Conservation (phyloP, 305 asterid genomes). For the Plantago coronopus region DNA sequence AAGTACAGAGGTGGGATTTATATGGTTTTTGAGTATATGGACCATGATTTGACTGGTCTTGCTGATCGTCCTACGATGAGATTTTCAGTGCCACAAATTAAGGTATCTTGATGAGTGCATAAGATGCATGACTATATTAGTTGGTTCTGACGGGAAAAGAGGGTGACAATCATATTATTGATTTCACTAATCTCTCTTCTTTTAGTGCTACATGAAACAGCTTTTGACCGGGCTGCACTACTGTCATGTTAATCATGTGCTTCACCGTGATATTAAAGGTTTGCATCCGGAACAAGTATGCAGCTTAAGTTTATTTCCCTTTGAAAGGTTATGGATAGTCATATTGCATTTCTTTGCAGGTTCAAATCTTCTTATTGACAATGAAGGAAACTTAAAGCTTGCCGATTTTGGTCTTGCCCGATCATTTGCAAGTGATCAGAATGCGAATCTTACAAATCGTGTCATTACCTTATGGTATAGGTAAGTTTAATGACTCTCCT, state of each 20-base stretch:
- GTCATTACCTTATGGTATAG: conserved; percentile 96
- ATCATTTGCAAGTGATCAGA: conserved; percentile 75
- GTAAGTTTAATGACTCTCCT: conserved; percentile 35
- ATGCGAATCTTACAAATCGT: conserved; percentile 93
- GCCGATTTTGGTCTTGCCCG: conserved; percentile 97
- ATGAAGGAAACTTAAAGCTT: conserved; percentile 89
- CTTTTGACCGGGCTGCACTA: conserved; percentile 98
- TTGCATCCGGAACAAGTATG: conserved; percentile 24
- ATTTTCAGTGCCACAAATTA: conserved; percentile 83
- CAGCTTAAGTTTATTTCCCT: conserved; percentile 17
- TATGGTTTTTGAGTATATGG: conserved; percentile 98
- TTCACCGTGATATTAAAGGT: conserved; percentile 99
- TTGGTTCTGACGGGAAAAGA: conserved; percentile 35
- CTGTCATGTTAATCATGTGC: conserved; percentile 98
- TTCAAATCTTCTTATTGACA: conserved; percentile 92
- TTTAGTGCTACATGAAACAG: conserved; percentile 93
- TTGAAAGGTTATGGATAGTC: conserved; percentile 16
- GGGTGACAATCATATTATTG: conserved; percentile 40
- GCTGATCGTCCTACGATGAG: conserved; percentile 96
- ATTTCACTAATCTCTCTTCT: conserved; percentile 39
- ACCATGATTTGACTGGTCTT: conserved; percentile 91
- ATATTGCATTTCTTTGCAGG: conserved; percentile 41
- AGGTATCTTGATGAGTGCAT: conserved; percentile 44
- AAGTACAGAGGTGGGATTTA: conserved; percentile 86
- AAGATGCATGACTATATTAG: conserved; percentile 20